phyloP scores from a whole-genome alignment of 1,284 basidiomycete species.

The Somion occarium region DNA sequence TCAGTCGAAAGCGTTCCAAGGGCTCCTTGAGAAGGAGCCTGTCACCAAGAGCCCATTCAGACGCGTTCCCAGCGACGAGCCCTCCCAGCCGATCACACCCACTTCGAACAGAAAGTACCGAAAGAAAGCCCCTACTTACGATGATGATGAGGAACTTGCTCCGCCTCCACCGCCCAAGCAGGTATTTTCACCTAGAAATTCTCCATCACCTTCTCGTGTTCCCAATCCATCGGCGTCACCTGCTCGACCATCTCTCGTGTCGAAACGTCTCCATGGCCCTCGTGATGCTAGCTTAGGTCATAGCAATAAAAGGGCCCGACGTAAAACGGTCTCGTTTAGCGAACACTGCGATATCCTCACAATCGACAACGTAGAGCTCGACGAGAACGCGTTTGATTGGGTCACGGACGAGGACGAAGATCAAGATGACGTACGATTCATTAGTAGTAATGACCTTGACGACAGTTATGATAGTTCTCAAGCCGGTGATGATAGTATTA shows the following conservation, averaged over 20 bases:
- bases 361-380: conserved; percentile 55
- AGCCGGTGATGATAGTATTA: conserved; percentile 43
- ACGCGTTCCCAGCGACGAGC: conserved; percentile 16
- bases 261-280: conserved; percentile 80
- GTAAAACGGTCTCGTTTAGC: conserved; percentile 86
- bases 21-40: conserved; percentile 66
- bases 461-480: conserved; percentile 29
- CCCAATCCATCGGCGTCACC: conserved; percentile 39
- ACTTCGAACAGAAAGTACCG: background rate
- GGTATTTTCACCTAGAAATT: conserved; percentile 10
- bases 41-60: conserved; percentile 88
- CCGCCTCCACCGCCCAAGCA: conserved; percentile 25
- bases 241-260: conserved; percentile 71
- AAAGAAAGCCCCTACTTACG: conserved; percentile 13
- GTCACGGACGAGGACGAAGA: conserved; percentile 35
- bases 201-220: conserved; percentile 16
- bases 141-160: conserved; percentile 24
- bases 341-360: conserved; percentile 86
- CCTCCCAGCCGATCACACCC: conserved; percentile 4
- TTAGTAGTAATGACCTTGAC: conserved; percentile 21
- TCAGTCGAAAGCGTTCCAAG: conserved; percentile 72
- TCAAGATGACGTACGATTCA: conserved; percentile 11
- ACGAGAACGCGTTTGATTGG: conserved; percentile 32
- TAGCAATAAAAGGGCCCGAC: conserved; percentile 45
- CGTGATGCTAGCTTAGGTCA: conserved; percentile 44